Evolutionary conservation across 2,329 filamentous ascomycete genomes (phyloP), one percentile per base, ranked within the genome.

Genomic region (Colletotrichum spinosum): DNA sequence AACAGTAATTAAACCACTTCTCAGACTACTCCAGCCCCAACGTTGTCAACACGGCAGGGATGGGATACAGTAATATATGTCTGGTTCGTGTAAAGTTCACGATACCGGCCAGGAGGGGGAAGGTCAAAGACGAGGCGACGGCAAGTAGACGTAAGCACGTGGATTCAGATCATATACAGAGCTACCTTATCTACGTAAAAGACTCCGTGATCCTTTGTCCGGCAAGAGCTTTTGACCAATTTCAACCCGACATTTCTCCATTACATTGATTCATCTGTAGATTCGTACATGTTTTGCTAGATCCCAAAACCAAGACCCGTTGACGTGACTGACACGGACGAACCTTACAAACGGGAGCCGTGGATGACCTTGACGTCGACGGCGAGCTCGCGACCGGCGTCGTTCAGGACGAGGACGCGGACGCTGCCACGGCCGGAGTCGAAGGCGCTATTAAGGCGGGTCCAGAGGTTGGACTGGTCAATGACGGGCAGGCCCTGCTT

Each of bases 341-440:
- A 25, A 25, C 67, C 72, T 83, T 89, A 90, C 79, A 90, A 81
- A 75, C 86, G 86, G 71, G 88, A 89, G 77, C 88, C 88, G 84
- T 99, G 96, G 78, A 98, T 92, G 78, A 97, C 92, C 92, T 97
- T 98, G 90, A 97, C 96, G 88, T 99, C 96, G 73, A 99, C 96
- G 74, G 92, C 94, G 77, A 99, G 90, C 89, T 99, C 96, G 75
- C 91, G 90, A 74, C 94, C 94, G 75, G 91, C 87, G 81, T 99
- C 96, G 81, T 90, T 93, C 83, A 99, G 94, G 81, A 99, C 96
- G 69, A 98, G 90, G 76, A 97, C 94, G 73, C 96, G 93, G 77
- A 99, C 92, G 78, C 90, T 94, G 80, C 96, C 96, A 79, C 94
- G 92, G 79, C 96, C 96, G 73, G 93, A 91, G 83, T 93, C 90